A percentile compares a stretch with the other conserved stretches of the same genome.
Evolutionary conservation across 2,329 filamentous ascomycete genomes (phyloP).

Genomic region (Fusarium penzigii): DNA sequence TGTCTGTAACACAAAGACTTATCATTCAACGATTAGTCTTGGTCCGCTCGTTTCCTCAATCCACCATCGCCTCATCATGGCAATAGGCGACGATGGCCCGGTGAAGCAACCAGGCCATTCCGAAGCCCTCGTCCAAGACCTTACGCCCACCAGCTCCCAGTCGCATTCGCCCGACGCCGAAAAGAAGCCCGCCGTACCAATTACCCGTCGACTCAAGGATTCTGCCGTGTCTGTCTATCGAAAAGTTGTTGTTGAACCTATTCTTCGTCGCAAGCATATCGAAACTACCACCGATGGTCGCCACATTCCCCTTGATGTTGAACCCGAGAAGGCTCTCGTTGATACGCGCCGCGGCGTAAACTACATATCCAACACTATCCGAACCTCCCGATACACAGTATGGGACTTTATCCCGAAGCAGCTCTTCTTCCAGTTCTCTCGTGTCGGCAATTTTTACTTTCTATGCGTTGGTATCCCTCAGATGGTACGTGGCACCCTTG

Average conservation of each 20-base stretch:
- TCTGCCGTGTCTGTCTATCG: conserved; percentile 34
- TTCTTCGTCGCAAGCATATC: conserved; percentile 67
- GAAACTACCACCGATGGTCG: conserved; percentile 72
- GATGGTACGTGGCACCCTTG: conserved; percentile 46
- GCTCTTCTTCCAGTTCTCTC: conserved; percentile 81
- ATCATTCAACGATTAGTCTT: conserved; percentile 12
- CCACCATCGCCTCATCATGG: conserved; percentile 24
- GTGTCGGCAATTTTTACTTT: conserved; percentile 86
- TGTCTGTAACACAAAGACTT: conserved; percentile 3
- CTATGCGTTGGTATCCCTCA: conserved; percentile 81
- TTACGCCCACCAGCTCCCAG: background rate
- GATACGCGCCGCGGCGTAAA: conserved; percentile 51
- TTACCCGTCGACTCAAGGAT: conserved; percentile 23
- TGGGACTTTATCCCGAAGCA: conserved; percentile 87
- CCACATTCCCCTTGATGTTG: conserved; percentile 45
- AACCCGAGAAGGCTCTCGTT: conserved; percentile 42
- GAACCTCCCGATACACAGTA: conserved; percentile 79
- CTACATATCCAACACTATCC: conserved; percentile 65
- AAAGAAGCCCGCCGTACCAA: conserved; percentile 8
- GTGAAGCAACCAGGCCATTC: conserved; percentile 14
- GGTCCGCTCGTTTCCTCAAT: conserved; percentile 18
- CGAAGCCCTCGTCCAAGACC: background rate
- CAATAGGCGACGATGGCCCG: conserved; percentile 14
- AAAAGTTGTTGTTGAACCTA: conserved; percentile 44
- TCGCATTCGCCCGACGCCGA: conserved; percentile 13